Evolutionary conservation across 2,329 filamentous ascomycete genomes (phyloP).

Genomic region (Fusarium cyanostomum): DNA sequence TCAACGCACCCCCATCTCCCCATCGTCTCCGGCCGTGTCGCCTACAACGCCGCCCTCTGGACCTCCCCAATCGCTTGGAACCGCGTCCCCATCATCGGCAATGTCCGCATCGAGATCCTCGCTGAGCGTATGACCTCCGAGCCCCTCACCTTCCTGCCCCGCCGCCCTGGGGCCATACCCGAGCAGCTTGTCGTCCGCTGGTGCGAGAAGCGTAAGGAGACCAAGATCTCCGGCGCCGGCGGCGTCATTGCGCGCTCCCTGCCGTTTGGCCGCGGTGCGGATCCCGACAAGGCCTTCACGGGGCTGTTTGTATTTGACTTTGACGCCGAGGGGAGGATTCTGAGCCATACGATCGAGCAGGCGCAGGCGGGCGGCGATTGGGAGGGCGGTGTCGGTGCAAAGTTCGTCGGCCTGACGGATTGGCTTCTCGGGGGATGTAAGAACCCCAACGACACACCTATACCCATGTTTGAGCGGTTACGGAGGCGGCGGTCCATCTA

Average conservation of each 20-base stretch:
- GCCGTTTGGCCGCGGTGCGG: constrained; percentile 47
- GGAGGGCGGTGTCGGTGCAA: constrained; percentile 81
- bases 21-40: constrained; percentile 87
- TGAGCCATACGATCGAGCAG: constrained; percentile 93
- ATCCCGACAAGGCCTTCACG: constrained; percentile 80
- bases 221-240: constrained; percentile 40
- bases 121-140: constrained; percentile 86
- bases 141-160: constrained; percentile 58
- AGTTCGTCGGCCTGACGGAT: constrained; percentile 90
- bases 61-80: constrained; percentile 97
- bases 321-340: constrained; percentile 82
- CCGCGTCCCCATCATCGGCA: constrained; percentile 87
- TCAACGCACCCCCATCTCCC: constrained; percentile 88
- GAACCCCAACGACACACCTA: constrained; percentile 45
- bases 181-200: constrained; percentile 93
- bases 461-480: constrained; percentile 50
- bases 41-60: constrained; percentile 94
- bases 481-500: constrained; percentile 37
- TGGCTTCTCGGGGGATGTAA: constrained; percentile 86
- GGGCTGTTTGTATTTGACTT: constrained; percentile 97
- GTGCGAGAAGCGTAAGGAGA: constrained; percentile 61
- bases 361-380: constrained; percentile 84
- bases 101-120: constrained; percentile 86
- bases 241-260: constrained; percentile 57
- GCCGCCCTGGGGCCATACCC: constrained; percentile 63